Percentiles rank a stretch among this genome's conserved stretches.
Conservation (phyloP, 1,284 basidiomycete genomes). For the Rhodotorula glutinis region DNA sequence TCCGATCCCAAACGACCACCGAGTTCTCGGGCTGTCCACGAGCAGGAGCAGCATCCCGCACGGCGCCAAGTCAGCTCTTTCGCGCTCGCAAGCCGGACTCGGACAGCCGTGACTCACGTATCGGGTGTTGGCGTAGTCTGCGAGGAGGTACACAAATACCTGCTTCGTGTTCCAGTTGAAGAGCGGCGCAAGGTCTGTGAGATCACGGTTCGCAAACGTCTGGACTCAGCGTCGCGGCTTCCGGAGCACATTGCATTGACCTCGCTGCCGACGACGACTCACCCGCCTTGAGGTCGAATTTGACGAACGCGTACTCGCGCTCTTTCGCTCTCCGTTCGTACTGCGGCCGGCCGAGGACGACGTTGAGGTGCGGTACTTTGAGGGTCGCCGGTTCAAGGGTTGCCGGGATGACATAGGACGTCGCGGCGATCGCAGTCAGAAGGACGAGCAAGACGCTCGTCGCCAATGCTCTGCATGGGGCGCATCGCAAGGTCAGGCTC, state of each 20-base stretch:
- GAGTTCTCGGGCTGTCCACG: constrained; percentile 65
- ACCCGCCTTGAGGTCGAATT: constrained; percentile 75
- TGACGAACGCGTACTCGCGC: constrained; percentile 65
- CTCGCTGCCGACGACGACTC: background rate
- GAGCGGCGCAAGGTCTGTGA: constrained; percentile 68
- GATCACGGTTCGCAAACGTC: constrained; percentile 8
- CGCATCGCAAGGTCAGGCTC: background rate
- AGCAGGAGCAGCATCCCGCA: background rate
- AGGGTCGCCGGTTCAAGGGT: constrained; percentile 60
- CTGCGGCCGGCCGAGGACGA: constrained; percentile 53
- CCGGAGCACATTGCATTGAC: background rate
- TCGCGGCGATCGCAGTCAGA: constrained; percentile 66
- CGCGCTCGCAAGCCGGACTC: too few species aligned
- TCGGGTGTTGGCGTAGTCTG: constrained; percentile 68
- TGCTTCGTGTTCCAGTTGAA: constrained; percentile 96
- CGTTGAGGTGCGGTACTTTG: constrained; percentile 62
- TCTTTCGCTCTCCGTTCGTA: constrained; percentile 54
- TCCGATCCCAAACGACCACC: constrained; percentile 87
- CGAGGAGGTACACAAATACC: constrained; percentile 76
- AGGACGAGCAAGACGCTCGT: constrained; percentile 72
- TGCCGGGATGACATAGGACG: constrained; percentile 58
- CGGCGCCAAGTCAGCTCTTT: background rate
- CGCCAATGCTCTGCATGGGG: constrained; percentile 35
- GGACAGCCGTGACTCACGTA: constrained; percentile 56
- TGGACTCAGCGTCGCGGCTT: too few species aligned